Conservation (phyloP, 179 eudicot species). For the Carnegiea gigantea region DNA sequence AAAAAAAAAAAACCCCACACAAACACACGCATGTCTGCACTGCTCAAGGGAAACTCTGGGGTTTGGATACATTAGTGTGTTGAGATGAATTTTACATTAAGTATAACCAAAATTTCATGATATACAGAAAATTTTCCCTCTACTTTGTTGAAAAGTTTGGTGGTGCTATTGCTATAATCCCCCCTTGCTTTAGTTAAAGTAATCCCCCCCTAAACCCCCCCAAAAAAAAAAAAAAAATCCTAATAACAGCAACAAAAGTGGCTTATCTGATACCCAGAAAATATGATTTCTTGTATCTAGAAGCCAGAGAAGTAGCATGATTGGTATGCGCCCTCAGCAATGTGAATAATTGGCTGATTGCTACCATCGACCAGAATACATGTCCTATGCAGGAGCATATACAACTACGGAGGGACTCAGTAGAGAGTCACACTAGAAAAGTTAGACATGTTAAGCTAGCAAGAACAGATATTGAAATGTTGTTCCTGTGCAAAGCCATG, state of each 20-base stretch:
- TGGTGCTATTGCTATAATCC: not conserved
- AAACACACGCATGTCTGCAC: too few species aligned
- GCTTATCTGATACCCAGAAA: too few species aligned
- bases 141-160: too few species aligned
- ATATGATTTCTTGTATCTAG: not conserved
- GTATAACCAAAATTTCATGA: too few species aligned
- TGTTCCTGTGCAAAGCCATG: constrained; percentile 11
- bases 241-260: too few species aligned
- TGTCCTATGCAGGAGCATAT: not conserved
- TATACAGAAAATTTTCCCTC: too few species aligned
- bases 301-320: not conserved
- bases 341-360: not conserved
- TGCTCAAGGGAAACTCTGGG: too few species aligned
- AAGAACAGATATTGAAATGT: not conserved
- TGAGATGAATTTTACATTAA: too few species aligned
- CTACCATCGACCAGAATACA: not conserved
- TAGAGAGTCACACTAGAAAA: not conserved
- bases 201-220: not conserved
- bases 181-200: not conserved
- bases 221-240: not conserved
- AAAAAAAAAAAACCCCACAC: not conserved
- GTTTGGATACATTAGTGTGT: too few species aligned
- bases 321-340: not conserved
- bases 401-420: not conserved
- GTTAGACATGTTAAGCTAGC: not conserved